Evolutionary conservation across 371 early-diverging fungal genomes (phyloP).

Genomic region (Capillidium rhysosporum): DNA sequence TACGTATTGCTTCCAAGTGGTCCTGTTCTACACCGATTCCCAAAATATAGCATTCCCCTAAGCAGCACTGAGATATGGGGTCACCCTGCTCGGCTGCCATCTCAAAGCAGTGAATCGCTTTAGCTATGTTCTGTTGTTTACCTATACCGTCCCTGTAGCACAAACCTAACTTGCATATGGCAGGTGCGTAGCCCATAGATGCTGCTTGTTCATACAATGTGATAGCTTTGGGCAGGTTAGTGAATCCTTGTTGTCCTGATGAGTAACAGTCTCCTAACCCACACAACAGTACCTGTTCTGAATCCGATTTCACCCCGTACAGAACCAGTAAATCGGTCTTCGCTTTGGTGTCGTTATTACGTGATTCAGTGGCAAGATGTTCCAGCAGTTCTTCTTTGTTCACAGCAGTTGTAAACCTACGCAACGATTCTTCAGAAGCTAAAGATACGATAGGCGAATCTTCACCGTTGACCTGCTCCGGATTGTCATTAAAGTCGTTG

Average conservation of each 20-base stretch:
- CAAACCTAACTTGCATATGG: constrained; percentile 22
- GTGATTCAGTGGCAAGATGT: not conserved
- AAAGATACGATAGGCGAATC: not conserved
- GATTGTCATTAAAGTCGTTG: not conserved
- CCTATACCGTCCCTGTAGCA: constrained; percentile 20
- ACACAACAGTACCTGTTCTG: not conserved
- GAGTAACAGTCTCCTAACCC: not conserved
- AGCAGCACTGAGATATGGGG: constrained; percentile 56
- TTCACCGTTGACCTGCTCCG: not conserved
- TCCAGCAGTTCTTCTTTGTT: not conserved
- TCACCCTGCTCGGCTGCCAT: constrained; percentile 30
- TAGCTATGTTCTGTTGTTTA: constrained; percentile 17
- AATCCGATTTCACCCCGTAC: not conserved
- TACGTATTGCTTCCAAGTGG: constrained; percentile 48
- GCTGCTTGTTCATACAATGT: constrained; percentile 22
- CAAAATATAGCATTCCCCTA: constrained; percentile 62
- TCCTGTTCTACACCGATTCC: constrained; percentile 40
- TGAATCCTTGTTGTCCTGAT: not conserved
- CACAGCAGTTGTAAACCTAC: not conserved
- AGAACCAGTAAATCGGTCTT: not conserved
- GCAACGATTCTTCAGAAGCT: not conserved
- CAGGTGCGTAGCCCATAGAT: constrained; percentile 15
- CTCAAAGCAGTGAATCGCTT: constrained; percentile 23
- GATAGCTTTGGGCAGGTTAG: constrained; percentile 9
- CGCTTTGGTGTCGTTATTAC: not conserved